phyloP scores from a whole-genome alignment of 108 stramenopile species.

The Licmophora abbreviata region DNA sequence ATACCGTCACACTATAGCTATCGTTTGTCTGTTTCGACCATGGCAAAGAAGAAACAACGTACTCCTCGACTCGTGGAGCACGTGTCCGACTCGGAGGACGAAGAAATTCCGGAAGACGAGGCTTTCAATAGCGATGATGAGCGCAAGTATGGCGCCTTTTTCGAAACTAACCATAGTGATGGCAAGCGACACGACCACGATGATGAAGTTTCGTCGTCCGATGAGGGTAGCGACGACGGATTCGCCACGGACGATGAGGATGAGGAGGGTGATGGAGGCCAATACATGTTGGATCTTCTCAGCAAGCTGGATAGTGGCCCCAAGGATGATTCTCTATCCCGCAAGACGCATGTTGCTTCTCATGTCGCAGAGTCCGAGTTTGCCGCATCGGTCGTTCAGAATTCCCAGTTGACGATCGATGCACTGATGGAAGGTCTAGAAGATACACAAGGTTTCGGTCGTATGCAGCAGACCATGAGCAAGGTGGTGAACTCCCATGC shows the following conservation, averaged over 20 bases:
- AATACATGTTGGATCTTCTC: slow-evolving; percentile 77
- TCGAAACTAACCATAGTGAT: slow-evolving; percentile 14
- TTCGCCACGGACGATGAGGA: slow-evolving; percentile 33
- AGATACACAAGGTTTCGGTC: slow-evolving; percentile 75
- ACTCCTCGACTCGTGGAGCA: slow-evolving; percentile 31
- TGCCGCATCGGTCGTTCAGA: slow-evolving; percentile 16
- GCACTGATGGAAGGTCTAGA: slow-evolving; percentile 76
- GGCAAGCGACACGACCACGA: slow-evolving; percentile 24
- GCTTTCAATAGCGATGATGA: slow-evolving; percentile 89
- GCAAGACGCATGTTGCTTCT: slow-evolving; percentile 22
- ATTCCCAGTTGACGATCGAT: slow-evolving; percentile 59
- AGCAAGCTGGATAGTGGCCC: slow-evolving; percentile 48
- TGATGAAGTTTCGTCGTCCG: slow-evolving; percentile 5
- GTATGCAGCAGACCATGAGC: slow-evolving; percentile 66
- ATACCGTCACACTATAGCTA: too few relatives aligned
- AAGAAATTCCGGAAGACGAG: slow-evolving; percentile 74
- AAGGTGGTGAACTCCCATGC: slow-evolving; percentile 31
- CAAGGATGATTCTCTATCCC: slow-evolving; percentile 11
- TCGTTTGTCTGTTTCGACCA: too few relatives aligned
- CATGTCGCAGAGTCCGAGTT: slow-evolving; percentile 43
- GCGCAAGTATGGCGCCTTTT: slow-evolving; percentile 62
- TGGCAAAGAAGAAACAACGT: slow-evolving; percentile 6
- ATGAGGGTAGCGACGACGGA: slow-evolving; percentile 30
- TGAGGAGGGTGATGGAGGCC: slow-evolving; percentile 73
- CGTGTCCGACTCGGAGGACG: slow-evolving; percentile 56